Base-by-base conservation (phyloP, 176 grass and related monocot species). In the Rhynchospora tenuis region DNA sequence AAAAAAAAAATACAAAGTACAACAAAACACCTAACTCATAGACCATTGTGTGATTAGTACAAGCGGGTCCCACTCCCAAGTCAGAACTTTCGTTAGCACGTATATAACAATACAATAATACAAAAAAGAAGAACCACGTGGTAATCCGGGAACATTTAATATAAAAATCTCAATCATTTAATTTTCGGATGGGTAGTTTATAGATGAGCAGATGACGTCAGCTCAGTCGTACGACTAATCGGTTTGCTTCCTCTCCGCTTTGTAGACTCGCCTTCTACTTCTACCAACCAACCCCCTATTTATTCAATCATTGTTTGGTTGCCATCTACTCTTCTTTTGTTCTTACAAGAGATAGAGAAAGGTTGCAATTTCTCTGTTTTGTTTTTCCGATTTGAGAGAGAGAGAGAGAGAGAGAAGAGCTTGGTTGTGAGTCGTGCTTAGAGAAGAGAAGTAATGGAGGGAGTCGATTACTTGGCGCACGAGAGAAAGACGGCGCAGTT, bases 401-500 rank as follows among this genome's bases (percentile, higher is more conserved):
- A 86, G 8, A 86, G 44, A 87, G 59, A 43, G 9, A 71, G 13
- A 52, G 67, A 20, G 15, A 15, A 71, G 38, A 20, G 56, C 17
- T 19, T 7, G 56, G n/a, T 19, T 59, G n/a, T 8, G 24, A 61
- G 23, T 8, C n/a, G 7, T 51, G 27, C 27, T 48, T 16, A 50
- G 84, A 81, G 56, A 59, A 83, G 19, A 58, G 24, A 2, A 64
- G 48, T 3, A n/a, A 65, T 86, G 78, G 89, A 83, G 64, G 86
- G 87, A 63, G 56, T 84, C 20, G 93, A 99, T 84, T 59, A 93
- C 70, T 88, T 89, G 67, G 93, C 85, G 64, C 80, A 56, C 64
- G 97, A 99, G 91, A 90, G 97, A 83, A 85, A 61, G 12, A 86
- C 76, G 7, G 89, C 91, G 19, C 52, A 54, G 55, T 99, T 99